A percentile compares a stretch with the other conserved stretches of the same genome.
These are phyloP conservation scores for Microascus cirrosus DNA, from an alignment of 2,329 filamentous ascomycete species.

Conservation along the genomic window DNA sequence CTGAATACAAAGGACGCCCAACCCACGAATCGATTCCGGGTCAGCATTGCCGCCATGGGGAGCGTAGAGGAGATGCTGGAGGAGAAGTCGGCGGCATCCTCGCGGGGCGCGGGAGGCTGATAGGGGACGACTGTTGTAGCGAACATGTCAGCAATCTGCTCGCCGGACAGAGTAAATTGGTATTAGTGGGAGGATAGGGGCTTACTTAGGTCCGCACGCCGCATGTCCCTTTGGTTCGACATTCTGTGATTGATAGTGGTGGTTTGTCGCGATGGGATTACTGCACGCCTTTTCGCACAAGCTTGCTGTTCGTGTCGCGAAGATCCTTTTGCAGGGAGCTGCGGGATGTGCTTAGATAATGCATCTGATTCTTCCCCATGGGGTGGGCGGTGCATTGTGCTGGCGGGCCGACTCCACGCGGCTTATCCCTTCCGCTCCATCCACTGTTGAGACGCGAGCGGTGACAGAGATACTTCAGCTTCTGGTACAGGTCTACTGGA, in stretches of 20 bases:
- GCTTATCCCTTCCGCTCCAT: too few species aligned
- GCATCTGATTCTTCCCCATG: background rate
- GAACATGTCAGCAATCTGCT: background rate
- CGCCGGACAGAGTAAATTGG: background rate
- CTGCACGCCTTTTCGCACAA: background rate
- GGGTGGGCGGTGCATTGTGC: background rate
- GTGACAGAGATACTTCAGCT: too few species aligned
- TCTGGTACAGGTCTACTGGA: too few species aligned
- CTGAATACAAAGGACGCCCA: slow-evolving; percentile 65
- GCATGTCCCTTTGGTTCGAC: slow-evolving; percentile 66
- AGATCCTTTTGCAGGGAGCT: background rate
- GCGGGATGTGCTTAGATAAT: background rate
- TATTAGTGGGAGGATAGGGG: slow-evolving; percentile 5
- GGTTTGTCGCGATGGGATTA: background rate
- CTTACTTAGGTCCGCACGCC: slow-evolving; percentile 61
- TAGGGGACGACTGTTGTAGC: slow-evolving; percentile 67
- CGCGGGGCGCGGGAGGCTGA: slow-evolving; percentile 59
- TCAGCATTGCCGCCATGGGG: slow-evolving; percentile 95
- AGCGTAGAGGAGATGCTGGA: slow-evolving; percentile 66
- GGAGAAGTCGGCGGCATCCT: slow-evolving; percentile 55
- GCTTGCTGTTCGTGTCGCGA: background rate
- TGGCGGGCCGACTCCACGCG: background rate
- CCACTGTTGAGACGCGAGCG: too few species aligned
- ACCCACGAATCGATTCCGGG: slow-evolving; percentile 70
- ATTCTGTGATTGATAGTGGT: slow-evolving; percentile 25